Evolutionary conservation across 129 eudicot species (phyloP).

Genomic region (Tagetes erecta): DNA sequence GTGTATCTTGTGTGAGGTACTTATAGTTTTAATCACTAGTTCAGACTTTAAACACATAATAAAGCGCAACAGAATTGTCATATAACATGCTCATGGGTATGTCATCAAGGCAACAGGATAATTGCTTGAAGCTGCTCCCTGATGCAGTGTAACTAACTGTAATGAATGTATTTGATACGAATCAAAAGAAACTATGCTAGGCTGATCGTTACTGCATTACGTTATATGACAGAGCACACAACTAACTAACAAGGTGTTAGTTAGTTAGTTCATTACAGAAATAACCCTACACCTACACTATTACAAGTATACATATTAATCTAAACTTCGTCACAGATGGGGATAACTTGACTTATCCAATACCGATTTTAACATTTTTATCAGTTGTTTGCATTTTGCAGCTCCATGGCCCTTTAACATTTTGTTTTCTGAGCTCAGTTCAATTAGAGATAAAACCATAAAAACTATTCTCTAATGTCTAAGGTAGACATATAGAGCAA

Average conservation of each 20-base stretch:
- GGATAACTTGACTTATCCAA: neutral
- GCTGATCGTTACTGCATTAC: too few relatives aligned
- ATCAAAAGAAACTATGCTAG: too few relatives aligned
- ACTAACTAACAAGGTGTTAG: too few relatives aligned
- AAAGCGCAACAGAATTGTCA: neutral
- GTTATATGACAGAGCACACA: too few relatives aligned
- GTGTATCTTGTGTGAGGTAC: neutral
- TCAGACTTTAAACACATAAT: neutral
- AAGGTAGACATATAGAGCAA: neutral
- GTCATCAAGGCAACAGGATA: neutral
- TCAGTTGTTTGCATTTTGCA: neutral
- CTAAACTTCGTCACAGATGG: conserved; percentile 4
- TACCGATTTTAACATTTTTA: conserved; percentile 8
- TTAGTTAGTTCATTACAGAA: too few relatives aligned
- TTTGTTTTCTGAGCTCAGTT: conserved; percentile 5
- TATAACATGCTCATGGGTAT: neutral
- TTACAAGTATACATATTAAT: neutral
- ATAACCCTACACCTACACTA: too few relatives aligned
- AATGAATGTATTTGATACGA: neutral
- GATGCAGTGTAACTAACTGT: neutral
- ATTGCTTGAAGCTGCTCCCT: neutral
- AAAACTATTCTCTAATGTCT: conserved; percentile 14
- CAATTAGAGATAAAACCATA: conserved; percentile 3
- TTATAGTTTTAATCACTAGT: conserved; percentile 10
- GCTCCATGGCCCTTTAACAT: neutral